These are phyloP conservation scores for Cladosporium sp. DNA, from an alignment of 2,329 filamentous ascomycete species.

Conservation along the genomic window DNA sequence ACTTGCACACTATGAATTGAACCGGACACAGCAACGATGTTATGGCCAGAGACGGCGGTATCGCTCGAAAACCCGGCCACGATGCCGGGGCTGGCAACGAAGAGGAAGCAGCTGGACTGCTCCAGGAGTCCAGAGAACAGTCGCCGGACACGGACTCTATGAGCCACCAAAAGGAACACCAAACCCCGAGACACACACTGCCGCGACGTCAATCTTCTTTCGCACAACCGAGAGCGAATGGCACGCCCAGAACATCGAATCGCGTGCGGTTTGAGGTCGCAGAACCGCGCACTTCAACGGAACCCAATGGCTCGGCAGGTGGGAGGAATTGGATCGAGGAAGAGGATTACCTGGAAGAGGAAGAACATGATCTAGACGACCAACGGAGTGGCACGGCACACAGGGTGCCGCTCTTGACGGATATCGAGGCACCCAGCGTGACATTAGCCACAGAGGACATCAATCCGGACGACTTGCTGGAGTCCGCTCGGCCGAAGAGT, in stretches of 20 bases:
- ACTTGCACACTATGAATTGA: constrained; percentile 1
- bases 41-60: constrained; percentile 31
- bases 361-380: constrained; percentile 34
- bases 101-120: constrained; percentile 27
- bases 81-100: constrained; percentile 16
- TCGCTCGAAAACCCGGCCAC: constrained; percentile 22
- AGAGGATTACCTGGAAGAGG: constrained; percentile 54
- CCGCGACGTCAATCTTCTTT: constrained; percentile 37
- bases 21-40: constrained; percentile 26
- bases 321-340: constrained; percentile 48
- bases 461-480: constrained; percentile 54
- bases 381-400: constrained; percentile 43
- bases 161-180: constrained; percentile 16
- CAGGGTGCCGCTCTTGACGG: constrained; percentile 67
- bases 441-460: constrained; percentile 62
- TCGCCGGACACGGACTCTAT: constrained; percentile 24
- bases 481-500: constrained; percentile 70
- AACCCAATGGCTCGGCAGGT: constrained; percentile 21
- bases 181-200: constrained; percentile 12
- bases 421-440: constrained; percentile 75
- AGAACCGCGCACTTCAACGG: constrained; percentile 24
- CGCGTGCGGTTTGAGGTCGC: constrained; percentile 67
- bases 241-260: constrained; percentile 61
- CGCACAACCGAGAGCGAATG: constrained; percentile 42
- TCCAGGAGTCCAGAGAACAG: constrained; percentile 22